These are phyloP conservation scores for Orobanche coerulescens DNA, from an alignment of 257 asterid genomes.

Conservation along the genomic window DNA sequence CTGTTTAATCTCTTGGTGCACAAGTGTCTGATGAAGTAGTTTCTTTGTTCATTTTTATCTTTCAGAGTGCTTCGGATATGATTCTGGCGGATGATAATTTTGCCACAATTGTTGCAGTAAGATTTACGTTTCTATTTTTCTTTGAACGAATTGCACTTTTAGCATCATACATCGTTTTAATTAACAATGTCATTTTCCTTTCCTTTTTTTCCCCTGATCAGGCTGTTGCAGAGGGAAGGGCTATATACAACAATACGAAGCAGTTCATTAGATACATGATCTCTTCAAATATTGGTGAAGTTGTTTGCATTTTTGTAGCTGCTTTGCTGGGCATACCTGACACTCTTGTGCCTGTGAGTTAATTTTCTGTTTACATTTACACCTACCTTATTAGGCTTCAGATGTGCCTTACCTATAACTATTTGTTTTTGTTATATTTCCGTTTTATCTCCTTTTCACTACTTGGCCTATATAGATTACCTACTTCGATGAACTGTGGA, in stretches of 20 bases:
- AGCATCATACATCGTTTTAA: not conserved
- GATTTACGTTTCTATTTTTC: constrained; percentile 22
- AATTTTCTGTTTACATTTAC: constrained; percentile 16
- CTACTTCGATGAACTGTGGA: constrained; percentile 2
- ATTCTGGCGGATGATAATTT: constrained; percentile 97
- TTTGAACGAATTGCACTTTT: constrained; percentile 13
- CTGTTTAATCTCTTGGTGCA: constrained; percentile 3
- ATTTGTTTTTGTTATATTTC: not conserved
- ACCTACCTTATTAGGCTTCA: constrained; percentile 1
- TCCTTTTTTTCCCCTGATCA: constrained; percentile 23
- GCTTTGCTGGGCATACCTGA: constrained; percentile 98
- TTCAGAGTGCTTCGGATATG: constrained; percentile 99
- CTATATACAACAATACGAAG: constrained; percentile 78
- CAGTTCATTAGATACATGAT: constrained; percentile 91
- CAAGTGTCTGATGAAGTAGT: constrained; percentile 15
- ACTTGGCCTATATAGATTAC: constrained; percentile 1
- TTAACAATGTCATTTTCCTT: constrained; percentile 7
- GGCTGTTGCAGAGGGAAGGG: constrained; percentile 98
- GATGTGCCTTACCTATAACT: not conserved
- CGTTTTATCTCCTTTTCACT: not conserved
- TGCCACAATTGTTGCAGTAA: constrained; percentile 96
- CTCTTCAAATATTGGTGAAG: constrained; percentile 97
- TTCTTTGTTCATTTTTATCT: constrained; percentile 22
- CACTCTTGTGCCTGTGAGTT: constrained; percentile 95
- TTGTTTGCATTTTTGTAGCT: constrained; percentile 96